Base-by-base conservation (phyloP, 495 filamentous ascomycete genomes). In the Aspergillus wentii region DNA sequence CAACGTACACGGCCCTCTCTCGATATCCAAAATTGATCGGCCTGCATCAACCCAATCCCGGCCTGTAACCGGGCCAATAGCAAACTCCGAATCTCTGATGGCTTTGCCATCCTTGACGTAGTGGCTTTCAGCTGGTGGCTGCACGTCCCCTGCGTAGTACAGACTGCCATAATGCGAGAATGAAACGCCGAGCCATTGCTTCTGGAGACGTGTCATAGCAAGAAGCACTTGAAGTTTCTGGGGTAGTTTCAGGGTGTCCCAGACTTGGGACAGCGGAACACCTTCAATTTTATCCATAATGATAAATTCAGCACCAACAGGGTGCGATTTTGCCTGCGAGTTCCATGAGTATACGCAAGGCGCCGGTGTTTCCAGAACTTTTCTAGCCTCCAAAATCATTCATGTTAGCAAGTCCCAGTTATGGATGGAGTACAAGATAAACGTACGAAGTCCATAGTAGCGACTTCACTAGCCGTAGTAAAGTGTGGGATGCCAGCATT, bases 391-490 rank as follows among this genome's bases (percentile, higher is more conserved):
- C n/a, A n/a, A n/a, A n/a, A n/a, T n/a, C n/a, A n/a, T n/a, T n/a
- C n/a, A n/a, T n/a, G n/a, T n/a, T n/a, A n/a, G n/a, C n/a, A n/a
- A n/a, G n/a, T n/a, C n/a, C n/a, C n/a, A n/a, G n/a, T n/a, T n/a
- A n/a, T n/a, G n/a, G n/a, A n/a, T n/a, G n/a, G n/a, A n/a, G n/a
- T n/a, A n/a, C n/a, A n/a, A n/a, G n/a, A n/a, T n/a, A n/a, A n/a
- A n/a, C 57, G 52, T 29, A 65, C 33, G 53, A 61, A 63, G 38
- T 44, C 38, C 43, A 71, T 58, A 4, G 67, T 72, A 14, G 68
- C 68, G 11, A 68, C 65, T 45, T 72, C 67, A 46, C 65, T 71
- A 4, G 63, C 64, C 3, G 57, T 64, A 22, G 56, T 55, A 35
- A 61, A 56, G 45, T 54, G 49, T 38, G 54, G 42, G 31, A 59